A percentile compares a stretch with the other conserved stretches of the same genome.
phyloP scores from a whole-genome alignment of 2,329 filamentous ascomycete species.

The Aureobasidium sp. region DNA sequence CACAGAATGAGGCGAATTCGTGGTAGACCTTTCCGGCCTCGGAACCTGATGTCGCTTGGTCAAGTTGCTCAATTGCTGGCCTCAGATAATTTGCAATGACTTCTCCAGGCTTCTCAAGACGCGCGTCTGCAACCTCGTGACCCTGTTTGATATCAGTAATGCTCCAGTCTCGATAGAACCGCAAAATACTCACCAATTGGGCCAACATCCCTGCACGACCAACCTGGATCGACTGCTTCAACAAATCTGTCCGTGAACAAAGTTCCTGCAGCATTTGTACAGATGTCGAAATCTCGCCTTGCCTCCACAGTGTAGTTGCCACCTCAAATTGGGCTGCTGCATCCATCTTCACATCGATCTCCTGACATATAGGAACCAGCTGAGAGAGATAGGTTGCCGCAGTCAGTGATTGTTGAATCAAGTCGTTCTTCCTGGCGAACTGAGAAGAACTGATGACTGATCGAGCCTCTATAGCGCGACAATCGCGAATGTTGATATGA shows the following conservation, averaged over 20 bases:
- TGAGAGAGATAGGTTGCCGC: conserved; percentile 76
- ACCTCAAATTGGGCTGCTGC: conserved; percentile 73
- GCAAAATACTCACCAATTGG: conserved; percentile 53
- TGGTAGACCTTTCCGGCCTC: conserved; percentile 87
- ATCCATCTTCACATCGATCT: conserved; percentile 68
- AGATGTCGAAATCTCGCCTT: conserved; percentile 81
- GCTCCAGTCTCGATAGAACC: neutral
- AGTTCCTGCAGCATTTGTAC: conserved; percentile 81
- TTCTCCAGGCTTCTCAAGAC: conserved; percentile 81
- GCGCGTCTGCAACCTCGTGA: conserved; percentile 80
- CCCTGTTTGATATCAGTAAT: conserved; percentile 43
- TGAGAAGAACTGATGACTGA: conserved; percentile 68
- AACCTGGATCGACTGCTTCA: conserved; percentile 63
- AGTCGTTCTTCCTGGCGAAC: conserved; percentile 72
- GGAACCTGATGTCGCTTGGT: conserved; percentile 56
- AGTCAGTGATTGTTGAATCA: conserved; percentile 79
- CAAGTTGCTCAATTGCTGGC: conserved; percentile 75
- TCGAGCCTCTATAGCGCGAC: conserved; percentile 66
- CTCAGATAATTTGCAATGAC: conserved; percentile 83
- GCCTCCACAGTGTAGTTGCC: conserved; percentile 87
- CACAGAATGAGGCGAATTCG: conserved; percentile 91
- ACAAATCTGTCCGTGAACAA: conserved; percentile 53
- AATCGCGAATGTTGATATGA: conserved; percentile 55
- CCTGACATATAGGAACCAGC: conserved; percentile 61
- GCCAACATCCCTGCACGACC: conserved; percentile 75